A percentile compares a stretch with the other conserved stretches of the same genome.
Evolutionary conservation across 257 asterid species (phyloP).

Genomic region (Fraxinus pennsylvanica): DNA sequence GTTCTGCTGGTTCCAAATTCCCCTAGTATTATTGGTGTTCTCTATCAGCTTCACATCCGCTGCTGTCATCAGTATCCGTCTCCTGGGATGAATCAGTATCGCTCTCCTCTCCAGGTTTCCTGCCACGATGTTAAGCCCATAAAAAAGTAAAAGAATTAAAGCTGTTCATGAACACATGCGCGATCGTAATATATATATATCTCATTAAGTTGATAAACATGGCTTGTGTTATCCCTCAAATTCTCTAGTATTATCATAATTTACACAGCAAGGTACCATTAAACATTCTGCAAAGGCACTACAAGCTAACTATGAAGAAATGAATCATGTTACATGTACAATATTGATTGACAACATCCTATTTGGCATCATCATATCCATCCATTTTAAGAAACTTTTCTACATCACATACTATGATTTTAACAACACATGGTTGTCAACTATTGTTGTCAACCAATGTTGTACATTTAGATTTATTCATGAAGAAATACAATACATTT

Average conservation of each 20-base stretch:
- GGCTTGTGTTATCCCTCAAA: neutral
- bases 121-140: constrained; percentile 31
- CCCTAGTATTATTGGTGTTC: constrained; percentile 36
- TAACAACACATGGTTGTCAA: too few species aligned
- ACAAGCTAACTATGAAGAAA: neutral
- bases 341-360: too few species aligned
- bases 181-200: neutral
- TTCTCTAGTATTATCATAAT: constrained; percentile 2
- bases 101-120: constrained; percentile 83
- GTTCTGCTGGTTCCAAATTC: constrained; percentile 44
- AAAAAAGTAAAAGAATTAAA: constrained; percentile 4
- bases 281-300: neutral
- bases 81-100: constrained; percentile 78
- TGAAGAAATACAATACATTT: neutral
- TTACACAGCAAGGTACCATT: neutral
- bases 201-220: neutral
- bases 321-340: too few species aligned
- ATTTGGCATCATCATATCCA: too few species aligned
- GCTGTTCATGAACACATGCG: neutral
- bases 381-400: too few species aligned
- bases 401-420: too few species aligned
- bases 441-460: too few species aligned
- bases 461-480: too few species aligned
- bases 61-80: constrained; percentile 67
- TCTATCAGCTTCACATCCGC: constrained; percentile 55